Base-by-base conservation (phyloP, 1,284 basidiomycete genomes). In the Pterulicium gracile region DNA sequence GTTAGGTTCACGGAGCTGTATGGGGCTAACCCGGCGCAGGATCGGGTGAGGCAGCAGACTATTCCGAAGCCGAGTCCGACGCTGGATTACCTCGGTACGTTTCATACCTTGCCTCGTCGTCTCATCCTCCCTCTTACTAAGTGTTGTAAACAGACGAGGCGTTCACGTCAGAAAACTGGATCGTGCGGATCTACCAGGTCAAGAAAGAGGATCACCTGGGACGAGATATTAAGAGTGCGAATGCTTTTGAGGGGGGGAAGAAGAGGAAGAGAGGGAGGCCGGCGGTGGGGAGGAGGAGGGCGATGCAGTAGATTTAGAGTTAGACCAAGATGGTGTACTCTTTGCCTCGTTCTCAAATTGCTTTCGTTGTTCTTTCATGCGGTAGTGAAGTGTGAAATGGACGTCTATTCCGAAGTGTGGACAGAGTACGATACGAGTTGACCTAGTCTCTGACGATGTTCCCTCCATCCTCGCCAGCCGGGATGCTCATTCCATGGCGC, bases 121-220 rank as follows among this genome's bases (percentile, higher is more conserved):
- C 44, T 43, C 47, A n/a, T 42, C 49, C 49, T 42, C 41, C 48
- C 53, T 35, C 47, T 56, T 35, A 52, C 49, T 51, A 41, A 27
- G n/a, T n/a, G n/a, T 43, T n/a, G 32, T 14, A 45, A 49, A 43
- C 55, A 88, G 90, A 96, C 55, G 93, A 97, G 64, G 93, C 92
- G 4, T 97, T 93, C 70, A 96, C 93, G 1, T 91, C 89, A 5
- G 93, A 97, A 68, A 97, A 97, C 66, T 97, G 93, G 94, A 94
- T 97, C 56, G 92, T 91, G 58, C 63, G 82, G 42, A 97, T 99
- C 60, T 99, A 93, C 61, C 72, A 91, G 60, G 96, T 98, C 46
- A 95, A 93, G 70, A 92, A 91, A 59, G 92, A 96, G 47, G 96
- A 98, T 65, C 64, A 79, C 15, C 73, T 99, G 2, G 94, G 93